Conservation (phyloP, 306 rosid species). For the Trifolium dubium region DNA sequence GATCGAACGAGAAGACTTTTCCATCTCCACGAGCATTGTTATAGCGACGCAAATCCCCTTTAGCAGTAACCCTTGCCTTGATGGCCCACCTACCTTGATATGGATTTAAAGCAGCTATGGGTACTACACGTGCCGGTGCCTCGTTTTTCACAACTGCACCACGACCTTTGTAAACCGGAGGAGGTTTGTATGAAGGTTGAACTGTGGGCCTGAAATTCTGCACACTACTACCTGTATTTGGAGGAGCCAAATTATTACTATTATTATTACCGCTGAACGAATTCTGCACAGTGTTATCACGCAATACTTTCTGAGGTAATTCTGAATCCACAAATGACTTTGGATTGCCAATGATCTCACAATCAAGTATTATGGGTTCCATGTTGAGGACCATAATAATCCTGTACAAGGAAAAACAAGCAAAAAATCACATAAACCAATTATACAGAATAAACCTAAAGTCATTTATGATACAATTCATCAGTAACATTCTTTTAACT, state of each 20-base stretch:
- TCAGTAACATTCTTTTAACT: background rate
- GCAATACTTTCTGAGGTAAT: constrained; percentile 48
- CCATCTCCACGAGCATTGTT: constrained; percentile 98
- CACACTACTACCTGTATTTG: constrained; percentile 43
- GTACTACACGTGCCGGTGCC: constrained; percentile 89
- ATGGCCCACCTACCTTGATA: constrained; percentile 98
- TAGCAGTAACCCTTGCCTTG: constrained; percentile 96
- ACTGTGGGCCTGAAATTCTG: constrained; percentile 74
- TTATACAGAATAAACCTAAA: constrained; percentile 16
- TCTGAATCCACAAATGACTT: constrained; percentile 52
- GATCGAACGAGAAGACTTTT: constrained; percentile 94
- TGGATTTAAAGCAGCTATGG: constrained; percentile 89
- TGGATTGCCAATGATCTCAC: constrained; percentile 82
- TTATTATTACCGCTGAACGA: constrained; percentile 41
- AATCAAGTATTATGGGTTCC: constrained; percentile 80
- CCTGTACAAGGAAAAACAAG: constrained; percentile 55
- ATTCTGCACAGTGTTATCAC: constrained; percentile 40
- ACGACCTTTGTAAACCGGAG: constrained; percentile 72
- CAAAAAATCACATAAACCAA: constrained; percentile 20
- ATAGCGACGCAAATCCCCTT: constrained; percentile 94
- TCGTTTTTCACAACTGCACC: constrained; percentile 89
- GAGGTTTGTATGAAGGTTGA: constrained; percentile 88
- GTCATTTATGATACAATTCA: constrained; percentile 25
- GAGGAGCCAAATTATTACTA: constrained; percentile 44
- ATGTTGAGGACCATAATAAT: constrained; percentile 78